phyloP scores from a whole-genome alignment of 805 yeast genomes.

The Nakazawaea laoshanensis region DNA sequence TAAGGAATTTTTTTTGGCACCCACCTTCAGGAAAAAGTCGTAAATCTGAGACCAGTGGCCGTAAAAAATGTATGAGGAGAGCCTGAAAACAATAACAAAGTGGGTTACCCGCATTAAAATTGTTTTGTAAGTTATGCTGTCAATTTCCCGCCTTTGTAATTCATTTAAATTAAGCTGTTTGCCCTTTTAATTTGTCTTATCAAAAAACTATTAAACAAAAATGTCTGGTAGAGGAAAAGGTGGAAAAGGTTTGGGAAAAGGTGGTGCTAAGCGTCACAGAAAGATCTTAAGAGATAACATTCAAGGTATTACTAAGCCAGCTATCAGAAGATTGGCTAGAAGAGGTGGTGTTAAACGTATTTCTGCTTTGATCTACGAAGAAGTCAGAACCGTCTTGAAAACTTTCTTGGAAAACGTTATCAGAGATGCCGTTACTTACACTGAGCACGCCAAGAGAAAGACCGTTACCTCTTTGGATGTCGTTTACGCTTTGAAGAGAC shows the following conservation, averaged over 20 bases:
- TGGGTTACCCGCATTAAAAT: too few relatives aligned
- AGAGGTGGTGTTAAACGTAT: constrained; percentile 99
- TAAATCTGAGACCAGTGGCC: too few relatives aligned
- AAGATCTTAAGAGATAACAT: constrained; percentile 99
- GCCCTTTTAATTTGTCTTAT: constrained; percentile 13
- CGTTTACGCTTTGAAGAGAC: constrained; percentile 99
- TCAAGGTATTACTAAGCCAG: constrained; percentile 99
- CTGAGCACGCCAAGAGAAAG: constrained; percentile 99
- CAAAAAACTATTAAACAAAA: constrained; percentile 20
- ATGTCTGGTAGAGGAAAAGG: constrained; percentile 99
- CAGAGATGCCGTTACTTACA: constrained; percentile 98
- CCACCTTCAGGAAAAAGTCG: too few relatives aligned
- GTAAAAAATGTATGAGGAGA: too few relatives aligned
- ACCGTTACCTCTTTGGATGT: constrained; percentile 98
- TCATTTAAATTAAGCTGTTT: too few relatives aligned
- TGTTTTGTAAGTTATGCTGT: too few relatives aligned
- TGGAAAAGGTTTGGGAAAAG: constrained; percentile 99
- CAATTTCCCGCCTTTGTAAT: too few relatives aligned
- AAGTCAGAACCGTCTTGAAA: constrained; percentile 94
- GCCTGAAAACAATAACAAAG: too few relatives aligned
- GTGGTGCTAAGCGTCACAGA: constrained; percentile 99
- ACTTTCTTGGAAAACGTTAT: constrained; percentile 94
- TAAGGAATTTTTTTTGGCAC: too few relatives aligned
- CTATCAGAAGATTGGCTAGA: constrained; percentile 99
- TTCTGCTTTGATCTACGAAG: constrained; percentile 97